phyloP scores from a whole-genome alignment of 2,329 filamentous ascomycete species.

The Ophiostoma montium region DNA sequence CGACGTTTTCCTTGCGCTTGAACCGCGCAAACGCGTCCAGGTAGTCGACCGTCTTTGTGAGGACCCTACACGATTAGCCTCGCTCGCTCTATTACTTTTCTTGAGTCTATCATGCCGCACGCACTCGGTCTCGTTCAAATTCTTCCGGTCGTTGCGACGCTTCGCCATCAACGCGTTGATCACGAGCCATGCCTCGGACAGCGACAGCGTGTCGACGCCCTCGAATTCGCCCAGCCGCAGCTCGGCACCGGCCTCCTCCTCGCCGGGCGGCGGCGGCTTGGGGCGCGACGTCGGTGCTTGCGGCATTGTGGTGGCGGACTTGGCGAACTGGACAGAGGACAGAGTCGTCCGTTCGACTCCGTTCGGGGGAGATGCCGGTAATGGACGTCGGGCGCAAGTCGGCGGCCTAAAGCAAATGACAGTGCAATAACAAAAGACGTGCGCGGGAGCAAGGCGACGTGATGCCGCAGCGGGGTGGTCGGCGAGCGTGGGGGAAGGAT shows the following conservation, averaged over 20 bases:
- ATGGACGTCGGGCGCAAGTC: too few species aligned
- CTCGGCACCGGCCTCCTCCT: constrained; percentile 72
- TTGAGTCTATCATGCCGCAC: too few species aligned
- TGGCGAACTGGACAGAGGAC: not conserved
- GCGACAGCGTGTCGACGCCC: constrained; percentile 76
- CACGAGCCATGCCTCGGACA: constrained; percentile 83
- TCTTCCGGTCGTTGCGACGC: constrained; percentile 64
- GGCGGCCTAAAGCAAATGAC: too few species aligned
- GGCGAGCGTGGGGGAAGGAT: too few species aligned
- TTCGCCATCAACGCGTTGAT: constrained; percentile 80
- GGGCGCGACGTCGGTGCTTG: constrained; percentile 44
- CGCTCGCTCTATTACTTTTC: not conserved
- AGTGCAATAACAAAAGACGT: too few species aligned
- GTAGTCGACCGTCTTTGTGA: constrained; percentile 82
- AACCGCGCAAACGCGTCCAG: constrained; percentile 90
- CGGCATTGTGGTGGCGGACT: constrained; percentile 20
- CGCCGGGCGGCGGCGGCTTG: constrained; percentile 56
- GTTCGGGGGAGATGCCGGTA: too few species aligned
- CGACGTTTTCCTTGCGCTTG: constrained; percentile 87
- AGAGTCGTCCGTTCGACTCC: too few species aligned
- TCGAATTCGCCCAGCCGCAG: constrained; percentile 90
- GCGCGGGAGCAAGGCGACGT: too few species aligned
- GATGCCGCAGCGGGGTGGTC: too few species aligned
- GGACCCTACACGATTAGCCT: constrained; percentile 37
- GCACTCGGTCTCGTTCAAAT: constrained; percentile 74